Base-by-base conservation (phyloP, 768 basidiomycete species). In the Hemileccinum impolitum region DNA sequence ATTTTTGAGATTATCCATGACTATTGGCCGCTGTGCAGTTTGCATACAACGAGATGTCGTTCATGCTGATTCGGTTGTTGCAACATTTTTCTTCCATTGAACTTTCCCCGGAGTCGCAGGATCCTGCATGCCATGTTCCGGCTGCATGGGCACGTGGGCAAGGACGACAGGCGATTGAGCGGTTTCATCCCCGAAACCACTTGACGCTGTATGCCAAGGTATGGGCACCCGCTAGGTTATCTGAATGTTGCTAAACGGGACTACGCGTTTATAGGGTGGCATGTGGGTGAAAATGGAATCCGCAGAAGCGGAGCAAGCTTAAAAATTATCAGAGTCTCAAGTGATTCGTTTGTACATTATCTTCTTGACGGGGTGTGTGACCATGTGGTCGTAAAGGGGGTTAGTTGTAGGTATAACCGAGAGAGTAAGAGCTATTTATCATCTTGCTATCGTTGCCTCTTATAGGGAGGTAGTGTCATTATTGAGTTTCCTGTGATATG, bases 241-340 rank as follows among this genome's bases (percentile, higher is more conserved):
- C 7, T 25, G 15, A 11, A 34, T 19, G 26, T 1, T 17, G 14
- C 18, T 36, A 14, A 40, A 30, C 26, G 11, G 23, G 17, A 15
- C 17, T 15, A 26, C 32, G 44, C 9, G 13, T 18, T 41, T n/a
- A 2, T 35, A 75, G 75, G 75, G 74, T 1, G 76, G 77, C 11
- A 51, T 78, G 18, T 77, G 77, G 76, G 67, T 75, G 26, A 72
- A 61, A 47, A 73, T 76, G 75, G 60, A 57, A 17, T 59, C 66
- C 38, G 60, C 53, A 1, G 65, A 70, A 3, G 19, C 10, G 3
- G 60, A 51, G 31, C 19, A 12, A 30, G 28, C 8, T 30, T 30
- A 30, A 30, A 30, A 8, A 12, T 12, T 3, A 12, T 12, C 28
- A 28, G 9, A 28, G 26, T 28, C 26, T 9, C 26, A 28, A 9